Evolutionary conservation across 306 rosid species (phyloP).

Genomic region (Notholithocarpus densiflorus): DNA sequence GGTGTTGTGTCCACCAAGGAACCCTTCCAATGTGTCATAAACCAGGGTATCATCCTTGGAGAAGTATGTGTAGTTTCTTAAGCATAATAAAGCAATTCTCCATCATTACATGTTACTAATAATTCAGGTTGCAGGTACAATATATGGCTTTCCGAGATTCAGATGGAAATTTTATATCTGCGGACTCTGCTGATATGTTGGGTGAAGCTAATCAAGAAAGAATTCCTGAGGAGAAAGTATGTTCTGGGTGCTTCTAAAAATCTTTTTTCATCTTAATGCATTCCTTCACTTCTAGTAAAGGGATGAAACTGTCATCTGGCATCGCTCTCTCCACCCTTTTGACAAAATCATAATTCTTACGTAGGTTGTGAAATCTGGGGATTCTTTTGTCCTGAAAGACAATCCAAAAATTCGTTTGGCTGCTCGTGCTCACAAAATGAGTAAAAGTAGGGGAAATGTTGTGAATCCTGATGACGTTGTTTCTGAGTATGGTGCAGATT

Average conservation of each 20-base stretch:
- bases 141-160: slow-evolving; percentile 71
- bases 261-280: slow-evolving; percentile 12
- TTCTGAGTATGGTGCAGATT: slow-evolving; percentile 94
- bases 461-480: slow-evolving; percentile 94
- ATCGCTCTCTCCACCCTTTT: neutral
- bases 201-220: slow-evolving; percentile 55
- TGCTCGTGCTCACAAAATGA: slow-evolving; percentile 93
- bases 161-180: slow-evolving; percentile 72
- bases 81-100: slow-evolving; percentile 6
- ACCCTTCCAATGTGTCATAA: slow-evolving; percentile 97
- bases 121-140: slow-evolving; percentile 70
- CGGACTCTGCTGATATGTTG: slow-evolving; percentile 45
- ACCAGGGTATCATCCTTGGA: slow-evolving; percentile 97
- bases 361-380: slow-evolving; percentile 78
- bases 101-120: slow-evolving; percentile 33
- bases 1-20: slow-evolving; percentile 92
- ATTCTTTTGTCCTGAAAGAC: slow-evolving; percentile 83
- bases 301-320: slow-evolving; percentile 2
- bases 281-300: slow-evolving; percentile 6
- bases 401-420: slow-evolving; percentile 64
- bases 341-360: slow-evolving; percentile 18
- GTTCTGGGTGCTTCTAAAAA: slow-evolving; percentile 7
- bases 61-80: slow-evolving; percentile 57
- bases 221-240: slow-evolving; percentile 76
- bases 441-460: slow-evolving; percentile 97